Percentiles rank a stretch among this genome's conserved stretches.
These are phyloP conservation scores for Bolboschoenoplectus hybrid DNA, from an alignment of 202 grass and related monocot species.

Conservation along the genomic window DNA sequence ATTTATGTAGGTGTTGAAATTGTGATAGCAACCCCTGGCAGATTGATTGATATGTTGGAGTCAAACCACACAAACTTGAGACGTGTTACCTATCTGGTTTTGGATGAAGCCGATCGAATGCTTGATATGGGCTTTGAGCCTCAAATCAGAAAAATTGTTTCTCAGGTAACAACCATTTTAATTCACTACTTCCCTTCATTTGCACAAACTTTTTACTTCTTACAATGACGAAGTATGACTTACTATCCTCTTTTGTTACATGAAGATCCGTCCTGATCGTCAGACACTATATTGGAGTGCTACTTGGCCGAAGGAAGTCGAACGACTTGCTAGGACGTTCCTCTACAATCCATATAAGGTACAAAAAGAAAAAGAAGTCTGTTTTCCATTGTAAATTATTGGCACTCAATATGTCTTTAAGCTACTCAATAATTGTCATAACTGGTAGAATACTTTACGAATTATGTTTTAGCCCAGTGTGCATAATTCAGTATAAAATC, in stretches of 20 bases:
- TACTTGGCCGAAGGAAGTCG: constrained; percentile 98
- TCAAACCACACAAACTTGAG: constrained; percentile 95
- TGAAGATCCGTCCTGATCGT: constrained; percentile 94
- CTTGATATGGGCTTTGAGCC: constrained; percentile 99
- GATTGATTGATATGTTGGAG: constrained; percentile 99
- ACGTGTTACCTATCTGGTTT: constrained; percentile 96
- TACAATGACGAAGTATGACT: background rate
- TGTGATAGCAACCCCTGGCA: constrained; percentile 95
- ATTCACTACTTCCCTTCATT: constrained; percentile 14
- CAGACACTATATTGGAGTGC: constrained; percentile 95
- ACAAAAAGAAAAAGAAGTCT: constrained; percentile 26
- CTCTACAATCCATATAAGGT: constrained; percentile 91
- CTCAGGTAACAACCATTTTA: constrained; percentile 57
- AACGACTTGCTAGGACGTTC: constrained; percentile 81
- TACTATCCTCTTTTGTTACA: constrained; percentile 22
- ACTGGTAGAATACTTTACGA: background rate
- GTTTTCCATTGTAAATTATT: background rate
- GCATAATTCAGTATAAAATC: too few relatives aligned
- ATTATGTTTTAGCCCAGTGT: background rate
- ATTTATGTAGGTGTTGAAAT: constrained; percentile 85
- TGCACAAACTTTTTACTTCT: constrained; percentile 6
- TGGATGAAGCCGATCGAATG: constrained; percentile 97
- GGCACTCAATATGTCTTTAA: constrained; percentile 3
- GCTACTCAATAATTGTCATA: background rate
- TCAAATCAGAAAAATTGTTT: constrained; percentile 98